Evolutionary conservation across 345 rosid species (phyloP).

Genomic region (Iberis pinnata): DNA sequence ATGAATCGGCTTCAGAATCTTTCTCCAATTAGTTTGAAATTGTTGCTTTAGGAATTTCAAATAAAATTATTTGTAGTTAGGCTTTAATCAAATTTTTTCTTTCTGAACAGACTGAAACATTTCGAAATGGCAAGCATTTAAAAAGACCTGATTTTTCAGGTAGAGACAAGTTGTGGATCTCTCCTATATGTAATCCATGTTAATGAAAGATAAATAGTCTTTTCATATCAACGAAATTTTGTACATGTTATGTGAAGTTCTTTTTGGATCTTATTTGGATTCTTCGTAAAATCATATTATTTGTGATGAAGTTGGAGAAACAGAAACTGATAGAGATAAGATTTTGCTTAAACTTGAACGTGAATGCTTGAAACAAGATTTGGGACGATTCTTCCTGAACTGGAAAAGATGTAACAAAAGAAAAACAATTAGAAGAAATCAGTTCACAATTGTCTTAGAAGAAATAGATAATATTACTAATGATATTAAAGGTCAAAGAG

Average conservation of each 20-base stretch:
- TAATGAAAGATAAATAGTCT: too few relatives aligned
- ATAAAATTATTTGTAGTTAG: not conserved
- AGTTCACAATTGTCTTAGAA: too few relatives aligned
- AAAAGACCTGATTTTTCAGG: slow-evolving; percentile 48
- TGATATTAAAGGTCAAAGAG: too few relatives aligned
- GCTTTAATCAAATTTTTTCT: not conserved
- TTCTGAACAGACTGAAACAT: slow-evolving; percentile 23
- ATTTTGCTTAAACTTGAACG: slow-evolving; percentile 87
- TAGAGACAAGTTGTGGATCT: slow-evolving; percentile 77
- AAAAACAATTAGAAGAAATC: too few relatives aligned
- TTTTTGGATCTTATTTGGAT: not conserved
- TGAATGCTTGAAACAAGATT: slow-evolving; percentile 87
- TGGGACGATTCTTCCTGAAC: too few relatives aligned
- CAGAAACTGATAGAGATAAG: slow-evolving; percentile 69
- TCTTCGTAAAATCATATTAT: slow-evolving; percentile 44
- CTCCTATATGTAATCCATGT: slow-evolving; percentile 86
- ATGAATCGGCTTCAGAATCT: not conserved
- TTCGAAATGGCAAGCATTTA: slow-evolving; percentile 40
- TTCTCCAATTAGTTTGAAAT: not conserved
- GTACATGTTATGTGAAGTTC: not conserved
- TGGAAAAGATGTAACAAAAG: too few relatives aligned
- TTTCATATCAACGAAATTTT: too few relatives aligned
- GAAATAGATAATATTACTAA: too few relatives aligned
- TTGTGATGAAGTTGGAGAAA: slow-evolving; percentile 97
- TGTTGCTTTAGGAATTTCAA: not conserved